Evolutionary conservation across 257 asterid species (phyloP), one percentile per base, ranked within the genome.

Genomic region (Petunia secreta): DNA sequence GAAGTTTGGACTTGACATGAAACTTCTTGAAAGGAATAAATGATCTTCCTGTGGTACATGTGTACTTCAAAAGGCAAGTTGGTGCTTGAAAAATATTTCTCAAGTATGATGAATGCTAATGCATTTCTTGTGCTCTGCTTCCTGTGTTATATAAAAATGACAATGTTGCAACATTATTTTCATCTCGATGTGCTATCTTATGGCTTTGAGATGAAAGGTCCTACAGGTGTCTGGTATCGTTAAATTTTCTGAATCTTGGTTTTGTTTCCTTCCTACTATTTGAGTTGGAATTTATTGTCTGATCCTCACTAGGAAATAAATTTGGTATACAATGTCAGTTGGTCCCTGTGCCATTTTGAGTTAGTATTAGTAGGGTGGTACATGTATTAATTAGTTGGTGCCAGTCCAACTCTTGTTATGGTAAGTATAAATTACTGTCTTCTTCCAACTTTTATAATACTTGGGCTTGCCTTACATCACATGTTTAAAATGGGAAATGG

Each of bases 1-100:
- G 90, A 86, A 90, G 88, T 85, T 84, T 83, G 90, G 84, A 85
- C 79, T 80, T 25, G 79, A 82, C 88, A 77, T 75, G 55, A 38
- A 83, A 87, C 95, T 88, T 88, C 90, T 87, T 75, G n/a, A 85
- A 75, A 86, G 82, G 87, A 91, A 93, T 91, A 90, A 91, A 25
- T 25, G 60, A 83, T 86, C 57, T 82, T 89, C 25, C 41, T 25
- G 25, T 34, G 60, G 77, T 25, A 68, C 76, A 48, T 71, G 77
- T 71, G 77, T 73, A 73, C 78, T 34, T 73, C 63, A 73, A 55
- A 73, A 50, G 11, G 78, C 36, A 36, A 73, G 34, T 34, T 71
- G 77, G 34, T 48, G 77, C 77, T 71, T 71, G 44, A 25, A 43
- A 67, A 43, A n/a, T 43, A 8, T 67, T 25, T 25, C 25, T 80